Evolutionary conservation across 345 rosid species (phyloP).

Genomic region (Citrus maxima): DNA sequence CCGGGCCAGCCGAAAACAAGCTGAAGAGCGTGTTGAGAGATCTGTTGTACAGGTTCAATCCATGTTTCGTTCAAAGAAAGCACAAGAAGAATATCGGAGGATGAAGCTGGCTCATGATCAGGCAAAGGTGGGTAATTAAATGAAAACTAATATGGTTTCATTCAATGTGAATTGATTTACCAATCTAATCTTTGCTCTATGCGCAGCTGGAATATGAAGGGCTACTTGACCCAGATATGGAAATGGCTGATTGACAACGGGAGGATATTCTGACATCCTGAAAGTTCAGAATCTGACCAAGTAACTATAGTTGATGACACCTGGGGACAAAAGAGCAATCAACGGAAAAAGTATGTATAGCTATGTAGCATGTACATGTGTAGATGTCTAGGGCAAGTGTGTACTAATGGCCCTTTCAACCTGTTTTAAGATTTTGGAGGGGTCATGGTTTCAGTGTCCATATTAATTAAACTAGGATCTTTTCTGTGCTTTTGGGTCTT

Average conservation of each 20-base stretch:
- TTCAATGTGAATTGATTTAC: background rate
- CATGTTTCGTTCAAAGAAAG: slow-evolving; percentile 95
- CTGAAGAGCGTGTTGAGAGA: slow-evolving; percentile 86
- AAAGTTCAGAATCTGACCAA: background rate
- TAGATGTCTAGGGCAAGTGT: slow-evolving; percentile 15
- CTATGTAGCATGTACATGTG: slow-evolving; percentile 16
- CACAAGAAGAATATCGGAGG: slow-evolving; percentile 82
- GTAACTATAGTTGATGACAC: background rate
- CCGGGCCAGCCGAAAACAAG: slow-evolving; percentile 72
- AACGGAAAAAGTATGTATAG: background rate
- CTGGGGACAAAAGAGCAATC: background rate
- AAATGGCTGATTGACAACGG: slow-evolving; percentile 27
- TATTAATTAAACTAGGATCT: background rate
- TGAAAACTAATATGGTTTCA: background rate
- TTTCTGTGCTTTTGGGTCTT: background rate
- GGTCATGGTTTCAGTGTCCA: slow-evolving; percentile 2
- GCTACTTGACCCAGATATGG: slow-evolving; percentile 23
- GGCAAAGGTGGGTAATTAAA: slow-evolving; percentile 54
- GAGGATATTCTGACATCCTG: background rate
- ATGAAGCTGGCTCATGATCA: slow-evolving; percentile 66
- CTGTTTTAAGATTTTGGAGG: slow-evolving; percentile 15
- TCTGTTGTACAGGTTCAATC: slow-evolving; percentile 84
- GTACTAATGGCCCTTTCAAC: slow-evolving; percentile 4
- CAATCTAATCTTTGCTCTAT: slow-evolving; percentile 5
- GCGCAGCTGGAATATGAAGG: slow-evolving; percentile 69